These are phyloP conservation scores for Porpolomopsis calyptriformis DNA, from an alignment of 768 basidiomycete genomes.

Conservation along the genomic window DNA sequence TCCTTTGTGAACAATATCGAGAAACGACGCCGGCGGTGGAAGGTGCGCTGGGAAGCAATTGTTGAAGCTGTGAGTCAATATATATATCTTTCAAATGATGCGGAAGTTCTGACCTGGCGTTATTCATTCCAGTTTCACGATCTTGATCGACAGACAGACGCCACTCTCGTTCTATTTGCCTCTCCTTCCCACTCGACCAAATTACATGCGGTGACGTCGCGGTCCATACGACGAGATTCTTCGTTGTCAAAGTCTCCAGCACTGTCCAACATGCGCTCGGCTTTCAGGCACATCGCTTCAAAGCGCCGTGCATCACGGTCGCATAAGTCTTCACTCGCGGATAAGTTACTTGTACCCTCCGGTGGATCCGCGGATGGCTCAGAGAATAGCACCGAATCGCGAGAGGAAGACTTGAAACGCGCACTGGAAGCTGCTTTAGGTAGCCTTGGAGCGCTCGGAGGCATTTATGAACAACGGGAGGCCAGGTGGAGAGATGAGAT, in stretches of 20 bases:
- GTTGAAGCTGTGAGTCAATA: constrained; percentile 50
- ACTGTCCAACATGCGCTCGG: constrained; percentile 41
- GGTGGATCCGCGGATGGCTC: constrained; percentile 41
- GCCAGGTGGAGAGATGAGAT: constrained; percentile 65
- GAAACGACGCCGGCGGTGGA: constrained; percentile 63
- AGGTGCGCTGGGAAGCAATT: constrained; percentile 64
- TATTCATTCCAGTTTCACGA: constrained; percentile 50
- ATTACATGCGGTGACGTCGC: constrained; percentile 52
- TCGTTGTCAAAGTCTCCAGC: constrained; percentile 34
- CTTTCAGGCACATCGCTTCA: constrained; percentile 50
- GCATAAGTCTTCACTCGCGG: constrained; percentile 33
- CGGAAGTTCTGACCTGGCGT: constrained; percentile 22
- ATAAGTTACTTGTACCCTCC: constrained; percentile 38
- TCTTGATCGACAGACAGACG: constrained; percentile 71
- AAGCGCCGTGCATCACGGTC: constrained; percentile 41
- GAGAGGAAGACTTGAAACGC: constrained; percentile 56
- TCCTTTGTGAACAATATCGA: constrained; percentile 54
- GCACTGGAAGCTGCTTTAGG: constrained; percentile 60
- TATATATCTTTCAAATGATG: constrained; percentile 4
- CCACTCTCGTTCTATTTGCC: constrained; percentile 65
- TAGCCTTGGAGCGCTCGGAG: constrained; percentile 50
- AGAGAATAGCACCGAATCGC: constrained; percentile 38
- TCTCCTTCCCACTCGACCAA: constrained; percentile 66
- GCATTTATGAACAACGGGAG: constrained; percentile 61
- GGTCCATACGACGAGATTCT: constrained; percentile 54